phyloP scores from a whole-genome alignment of 1,139 yeast genomes.

The Pichia sp. region DNA sequence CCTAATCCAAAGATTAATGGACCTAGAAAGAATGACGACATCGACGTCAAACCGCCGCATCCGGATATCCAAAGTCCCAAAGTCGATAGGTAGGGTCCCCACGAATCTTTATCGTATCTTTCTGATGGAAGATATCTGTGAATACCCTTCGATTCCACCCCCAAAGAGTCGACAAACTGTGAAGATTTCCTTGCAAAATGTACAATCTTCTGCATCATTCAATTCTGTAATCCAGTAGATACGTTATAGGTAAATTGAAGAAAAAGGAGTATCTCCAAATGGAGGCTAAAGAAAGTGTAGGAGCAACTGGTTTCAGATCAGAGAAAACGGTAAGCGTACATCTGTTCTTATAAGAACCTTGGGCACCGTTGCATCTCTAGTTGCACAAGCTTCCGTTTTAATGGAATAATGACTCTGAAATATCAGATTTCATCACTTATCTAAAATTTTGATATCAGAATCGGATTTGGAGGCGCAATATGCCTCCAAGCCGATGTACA shows the following conservation, averaged over 20 bases:
- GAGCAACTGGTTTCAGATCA: no score
- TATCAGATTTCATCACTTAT: neutral
- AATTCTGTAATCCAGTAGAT: no score
- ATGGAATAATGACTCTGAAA: neutral
- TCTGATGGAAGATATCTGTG: slow-evolving; percentile 71
- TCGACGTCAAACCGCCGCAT: slow-evolving; percentile 77
- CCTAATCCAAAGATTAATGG: slow-evolving; percentile 67
- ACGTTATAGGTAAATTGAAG: no score
- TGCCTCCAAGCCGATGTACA: neutral
- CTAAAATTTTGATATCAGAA: neutral
- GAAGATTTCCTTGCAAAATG: slow-evolving; percentile 17
- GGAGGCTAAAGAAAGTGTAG: no score
- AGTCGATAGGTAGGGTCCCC: slow-evolving; percentile 52
- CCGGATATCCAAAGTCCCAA: slow-evolving; percentile 81
- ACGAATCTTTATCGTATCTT: slow-evolving; percentile 45
- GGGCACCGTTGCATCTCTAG: neutral
- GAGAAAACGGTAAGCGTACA: no score
- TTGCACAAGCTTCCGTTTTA: neutral
- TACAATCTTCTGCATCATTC: slow-evolving; percentile 1
- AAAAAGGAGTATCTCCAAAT: no score
- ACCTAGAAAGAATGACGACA: slow-evolving; percentile 75
- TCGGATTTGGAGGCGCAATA: neutral
- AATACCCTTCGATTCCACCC: slow-evolving; percentile 75
- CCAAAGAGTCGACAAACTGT: slow-evolving; percentile 30
- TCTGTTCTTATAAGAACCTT: neutral